Evolutionary conservation across 306 rosid genomes (phyloP).

Genomic region (Cyamopsis tetragonoloba): DNA sequence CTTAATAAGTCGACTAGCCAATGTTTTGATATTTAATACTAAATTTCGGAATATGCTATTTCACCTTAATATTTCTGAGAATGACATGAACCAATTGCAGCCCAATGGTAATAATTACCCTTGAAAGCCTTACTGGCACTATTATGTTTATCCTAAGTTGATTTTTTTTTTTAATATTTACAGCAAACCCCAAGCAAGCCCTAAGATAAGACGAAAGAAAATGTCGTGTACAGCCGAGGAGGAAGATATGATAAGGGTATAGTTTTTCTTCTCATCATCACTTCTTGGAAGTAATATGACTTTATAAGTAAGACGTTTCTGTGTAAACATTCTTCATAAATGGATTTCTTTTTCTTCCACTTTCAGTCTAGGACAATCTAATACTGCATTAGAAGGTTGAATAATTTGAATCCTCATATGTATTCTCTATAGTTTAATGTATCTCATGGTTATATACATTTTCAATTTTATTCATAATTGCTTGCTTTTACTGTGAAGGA

Average conservation of each 20-base stretch:
- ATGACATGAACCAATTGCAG: constrained; percentile 1
- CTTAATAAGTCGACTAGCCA: too few relatives aligned
- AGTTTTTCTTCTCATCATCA: neutral
- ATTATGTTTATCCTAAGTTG: neutral
- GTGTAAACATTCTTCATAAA: neutral
- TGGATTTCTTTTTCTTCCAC: neutral
- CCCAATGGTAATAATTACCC: constrained; percentile 11
- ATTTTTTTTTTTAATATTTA: constrained; percentile 29
- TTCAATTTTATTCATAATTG: neutral
- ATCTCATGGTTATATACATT: neutral
- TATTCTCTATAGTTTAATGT: neutral
- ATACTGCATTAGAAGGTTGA: constrained; percentile 1
- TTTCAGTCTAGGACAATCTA: neutral
- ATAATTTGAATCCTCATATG: neutral
- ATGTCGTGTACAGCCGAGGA: constrained; percentile 58
- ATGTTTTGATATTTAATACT: neutral
- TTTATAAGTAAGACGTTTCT: neutral
- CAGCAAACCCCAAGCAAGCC: constrained; percentile 37
- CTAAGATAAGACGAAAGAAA: constrained; percentile 34
- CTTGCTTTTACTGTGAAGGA: constrained; percentile 40
- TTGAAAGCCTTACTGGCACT: constrained; percentile 12
- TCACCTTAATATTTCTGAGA: neutral
- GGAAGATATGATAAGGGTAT: constrained; percentile 56
- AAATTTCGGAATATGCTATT: neutral
- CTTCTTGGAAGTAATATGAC: constrained; percentile 3